These are phyloP conservation scores for Geoglossum cookeanum DNA, from an alignment of 2,329 filamentous ascomycete species.

Conservation along the genomic window DNA sequence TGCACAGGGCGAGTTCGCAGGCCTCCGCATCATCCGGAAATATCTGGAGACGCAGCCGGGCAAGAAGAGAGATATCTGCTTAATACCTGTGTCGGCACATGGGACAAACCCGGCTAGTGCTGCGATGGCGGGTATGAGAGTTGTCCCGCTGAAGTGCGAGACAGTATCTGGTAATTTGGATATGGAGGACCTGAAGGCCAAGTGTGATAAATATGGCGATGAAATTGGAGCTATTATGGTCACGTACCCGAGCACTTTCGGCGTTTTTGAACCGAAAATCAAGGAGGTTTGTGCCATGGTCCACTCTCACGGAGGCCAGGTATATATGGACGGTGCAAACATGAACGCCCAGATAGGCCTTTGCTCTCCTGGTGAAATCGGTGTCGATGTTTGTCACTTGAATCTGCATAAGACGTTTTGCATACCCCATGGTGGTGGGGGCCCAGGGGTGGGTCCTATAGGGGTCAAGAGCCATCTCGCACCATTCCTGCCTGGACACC, in stretches of 20 bases:
- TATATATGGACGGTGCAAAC: conserved; percentile 98
- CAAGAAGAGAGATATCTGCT: conserved; percentile 68
- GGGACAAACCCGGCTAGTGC: conserved; percentile 92
- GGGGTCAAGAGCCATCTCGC: conserved; percentile 70
- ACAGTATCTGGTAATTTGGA: conserved; percentile 75
- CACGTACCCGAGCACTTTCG: conserved; percentile 88
- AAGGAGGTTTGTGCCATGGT: conserved; percentile 73
- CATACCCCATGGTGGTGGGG: conserved; percentile 88
- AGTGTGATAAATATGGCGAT: conserved; percentile 73
- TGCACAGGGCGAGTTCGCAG: conserved; percentile 86
- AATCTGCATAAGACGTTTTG: conserved; percentile 99
- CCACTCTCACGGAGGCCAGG: conserved; percentile 73
- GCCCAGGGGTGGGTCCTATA: conserved; percentile 84
- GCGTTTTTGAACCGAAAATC: conserved; percentile 80
- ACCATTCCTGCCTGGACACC: conserved; percentile 56
- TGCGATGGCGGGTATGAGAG: conserved; percentile 88
- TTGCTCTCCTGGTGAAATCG: conserved; percentile 86
- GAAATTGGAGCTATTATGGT: conserved; percentile 89
- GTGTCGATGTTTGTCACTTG: conserved; percentile 88
- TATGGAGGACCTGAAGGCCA: conserved; percentile 63
- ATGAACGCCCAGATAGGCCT: conserved; percentile 97
- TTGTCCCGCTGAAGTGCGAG: conserved; percentile 84
- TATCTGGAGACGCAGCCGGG: conserved; percentile 51
- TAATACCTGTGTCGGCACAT: conserved; percentile 89
- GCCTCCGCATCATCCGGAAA: conserved; percentile 70